Base-by-base conservation (phyloP, 352 stramenopile genomes). In the Pythium monospermum region DNA sequence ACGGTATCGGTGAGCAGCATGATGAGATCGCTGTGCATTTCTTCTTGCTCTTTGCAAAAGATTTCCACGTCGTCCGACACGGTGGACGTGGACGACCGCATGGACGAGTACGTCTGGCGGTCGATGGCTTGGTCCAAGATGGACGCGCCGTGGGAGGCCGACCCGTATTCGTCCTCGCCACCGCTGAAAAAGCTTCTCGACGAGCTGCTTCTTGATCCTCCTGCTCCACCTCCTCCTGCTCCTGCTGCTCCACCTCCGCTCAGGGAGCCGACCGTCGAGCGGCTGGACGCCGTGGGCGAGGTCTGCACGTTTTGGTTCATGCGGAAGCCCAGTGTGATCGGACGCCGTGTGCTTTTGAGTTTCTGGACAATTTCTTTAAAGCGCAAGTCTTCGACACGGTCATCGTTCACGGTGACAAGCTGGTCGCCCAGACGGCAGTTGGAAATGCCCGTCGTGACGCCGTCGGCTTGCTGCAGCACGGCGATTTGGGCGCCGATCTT, bases 11-110 rank as follows among this genome's bases (percentile, higher is more conserved):
- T 93, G 6, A 93, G 53, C 44, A 93, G 61, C 54, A 91, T 64
- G 41, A 93, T 78, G 38, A 90, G 76, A 23, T 76, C 76, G 49
- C 73, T 87, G 63, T 93, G 82, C 82, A 93, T 89, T 49, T 90
- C 82, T 50, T 93, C 82, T 54, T 93, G 82, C 45, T 88, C 76
- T 37, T 76, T 77, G 53, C 76, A 86, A 67, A 78, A 93, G 7
- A 76, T 40, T 53, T 93, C 79, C 22, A 93, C 59, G 37, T 91
- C 82, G 45, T 91, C 79, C n/a, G 79, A 84, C 16, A 88, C 46
- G 18, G 73, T 84, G n/a, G 68, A 80, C 8, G 70, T 69, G 21
- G 68, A 75, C 33, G 73, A 87, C 22, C 61, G 63, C 53, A 78
- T 50, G 4, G 74, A 86, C 31, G 61, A 58, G 13, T 64, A 69